A percentile compares a stretch with the other conserved stretches of the same genome.
Conservation (phyloP, 2,329 filamentous ascomycete genomes). For the Paecilomyces sp. region DNA sequence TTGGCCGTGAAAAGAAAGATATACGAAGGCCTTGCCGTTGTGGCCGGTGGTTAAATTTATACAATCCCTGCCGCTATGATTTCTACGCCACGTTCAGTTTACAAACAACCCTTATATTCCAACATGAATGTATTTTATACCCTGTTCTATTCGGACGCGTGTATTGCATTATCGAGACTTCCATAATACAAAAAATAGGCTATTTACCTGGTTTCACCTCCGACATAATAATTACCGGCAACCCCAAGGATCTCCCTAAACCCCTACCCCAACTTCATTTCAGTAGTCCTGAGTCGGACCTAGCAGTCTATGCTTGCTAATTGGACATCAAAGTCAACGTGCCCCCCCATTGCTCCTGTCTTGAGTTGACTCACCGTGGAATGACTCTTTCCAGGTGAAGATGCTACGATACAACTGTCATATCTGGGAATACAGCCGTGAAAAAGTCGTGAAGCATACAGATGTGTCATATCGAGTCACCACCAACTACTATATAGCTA, state of each 20-base stretch:
- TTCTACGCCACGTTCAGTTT: neutral
- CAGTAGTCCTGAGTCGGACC: neutral
- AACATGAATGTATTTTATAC: neutral
- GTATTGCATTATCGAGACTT: neutral
- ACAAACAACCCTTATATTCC: neutral
- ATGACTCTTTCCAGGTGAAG: neutral
- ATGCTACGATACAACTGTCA: neutral
- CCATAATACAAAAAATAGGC: neutral
- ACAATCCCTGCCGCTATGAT: neutral
- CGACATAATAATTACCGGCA: neutral
- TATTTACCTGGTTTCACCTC: neutral
- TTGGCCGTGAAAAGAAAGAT: constrained; percentile 85
- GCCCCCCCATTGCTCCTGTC: neutral
- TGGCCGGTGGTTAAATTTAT: constrained; percentile 53
- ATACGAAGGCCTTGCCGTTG: constrained; percentile 88
- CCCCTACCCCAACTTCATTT: too few relatives aligned
- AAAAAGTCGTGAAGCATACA: neutral
- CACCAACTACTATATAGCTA: neutral
- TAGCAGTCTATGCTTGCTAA: neutral
- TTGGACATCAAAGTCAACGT: neutral
- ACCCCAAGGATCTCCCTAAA: too few relatives aligned
- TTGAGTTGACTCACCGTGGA: neutral
- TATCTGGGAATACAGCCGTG: neutral
- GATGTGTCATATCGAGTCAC: neutral
- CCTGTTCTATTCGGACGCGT: neutral